A percentile compares a stretch with the other conserved stretches of the same genome.
These are phyloP conservation scores for Raffaelea albimanens DNA, from an alignment of 2,329 filamentous ascomycete species.

Conservation along the genomic window DNA sequence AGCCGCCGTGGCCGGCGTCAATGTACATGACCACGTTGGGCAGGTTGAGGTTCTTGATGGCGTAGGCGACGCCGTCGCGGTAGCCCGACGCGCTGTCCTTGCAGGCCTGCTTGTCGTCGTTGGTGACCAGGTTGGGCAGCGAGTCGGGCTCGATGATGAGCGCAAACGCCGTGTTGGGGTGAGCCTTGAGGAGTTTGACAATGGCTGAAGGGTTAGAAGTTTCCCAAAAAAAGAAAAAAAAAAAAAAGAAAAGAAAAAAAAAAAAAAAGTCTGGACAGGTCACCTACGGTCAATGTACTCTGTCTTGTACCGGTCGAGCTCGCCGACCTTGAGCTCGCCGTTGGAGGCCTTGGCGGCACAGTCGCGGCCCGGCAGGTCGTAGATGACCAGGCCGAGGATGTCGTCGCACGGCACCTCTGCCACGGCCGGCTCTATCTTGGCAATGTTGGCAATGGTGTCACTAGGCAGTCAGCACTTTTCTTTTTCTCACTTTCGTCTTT, in stretches of 20 bases:
- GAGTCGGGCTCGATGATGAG: slow-evolving; percentile 49
- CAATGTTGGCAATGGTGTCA: slow-evolving; percentile 28
- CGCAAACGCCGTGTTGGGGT: slow-evolving; percentile 39
- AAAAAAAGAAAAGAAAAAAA: no score
- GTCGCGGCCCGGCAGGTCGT: slow-evolving; percentile 55
- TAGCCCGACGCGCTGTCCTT: slow-evolving; percentile 43
- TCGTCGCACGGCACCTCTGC: slow-evolving; percentile 25
- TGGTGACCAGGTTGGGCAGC: slow-evolving; percentile 54
- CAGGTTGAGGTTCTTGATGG: slow-evolving; percentile 45
- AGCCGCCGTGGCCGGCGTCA: slow-evolving; percentile 54
- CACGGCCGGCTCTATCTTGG: slow-evolving; percentile 25
- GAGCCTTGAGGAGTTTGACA: slow-evolving; percentile 38
- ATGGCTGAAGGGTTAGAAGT: no score
- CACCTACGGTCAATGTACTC: slow-evolving; percentile 30
- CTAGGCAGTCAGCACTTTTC: slow-evolving; percentile 10
- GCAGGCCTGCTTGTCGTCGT: slow-evolving; percentile 44
- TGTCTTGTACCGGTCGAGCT: slow-evolving; percentile 33
- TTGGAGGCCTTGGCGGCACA: slow-evolving; percentile 55
- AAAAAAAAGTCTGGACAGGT: not conserved
- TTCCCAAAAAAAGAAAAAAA: no score
- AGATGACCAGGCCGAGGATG: slow-evolving; percentile 44
- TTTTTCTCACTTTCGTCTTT: no score
- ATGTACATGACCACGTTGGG: slow-evolving; percentile 55
- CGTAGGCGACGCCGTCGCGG: slow-evolving; percentile 45
- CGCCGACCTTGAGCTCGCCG: slow-evolving; percentile 47